Evolutionary conservation across 805 yeast species (phyloP), one percentile per base, ranked within the genome.

Genomic region (Wickerhamia fluorescens): DNA sequence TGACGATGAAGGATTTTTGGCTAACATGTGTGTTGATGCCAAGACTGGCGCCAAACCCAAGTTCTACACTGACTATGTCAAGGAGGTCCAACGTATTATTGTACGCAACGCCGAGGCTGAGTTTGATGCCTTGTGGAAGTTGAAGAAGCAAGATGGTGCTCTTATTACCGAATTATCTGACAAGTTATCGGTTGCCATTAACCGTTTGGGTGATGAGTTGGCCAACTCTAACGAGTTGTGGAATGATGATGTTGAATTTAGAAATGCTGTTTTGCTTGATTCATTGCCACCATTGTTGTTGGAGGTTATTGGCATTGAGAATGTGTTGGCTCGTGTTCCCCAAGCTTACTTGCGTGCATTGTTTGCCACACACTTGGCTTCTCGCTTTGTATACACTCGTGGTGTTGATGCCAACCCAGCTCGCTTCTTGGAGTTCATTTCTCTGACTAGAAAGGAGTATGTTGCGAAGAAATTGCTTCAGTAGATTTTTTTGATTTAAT

Each of bases 381-480:
- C 94, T 26, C 69, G 80, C 26, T 87, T 82, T 56, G 94, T 87
- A 31, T 87, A 87, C 58, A 67, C 81, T 16, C 69, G 78, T 48
- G 96, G 96, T 32, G 66, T 76, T 35, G 84, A 75, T 37, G 75
- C 89, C 25, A 84, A 85, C 55, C 94, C 84, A 17, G 85, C 85
- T 30, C 75, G 68, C 42, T 79, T 79, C 57, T 69, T 79, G 52
- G 86, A 78, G 47, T 79, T 71, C 46, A 74, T 78, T 37, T 73
- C 80, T 25, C 62, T 68, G 23, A 56, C 73, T 34, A 73, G 75
- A 53, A 77, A 62, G 51, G 65, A 60, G 28, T 63, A 45, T 36
- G 47, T 45, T 20, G 37, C 45, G 27, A 46, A 46, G 33, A 53
- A 53, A 11, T 56, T 58, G 33, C 56, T 59, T 37, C 37, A 45